Base-by-base conservation (phyloP, 345 rosid species). In the Eucalyptus grandis region DNA sequence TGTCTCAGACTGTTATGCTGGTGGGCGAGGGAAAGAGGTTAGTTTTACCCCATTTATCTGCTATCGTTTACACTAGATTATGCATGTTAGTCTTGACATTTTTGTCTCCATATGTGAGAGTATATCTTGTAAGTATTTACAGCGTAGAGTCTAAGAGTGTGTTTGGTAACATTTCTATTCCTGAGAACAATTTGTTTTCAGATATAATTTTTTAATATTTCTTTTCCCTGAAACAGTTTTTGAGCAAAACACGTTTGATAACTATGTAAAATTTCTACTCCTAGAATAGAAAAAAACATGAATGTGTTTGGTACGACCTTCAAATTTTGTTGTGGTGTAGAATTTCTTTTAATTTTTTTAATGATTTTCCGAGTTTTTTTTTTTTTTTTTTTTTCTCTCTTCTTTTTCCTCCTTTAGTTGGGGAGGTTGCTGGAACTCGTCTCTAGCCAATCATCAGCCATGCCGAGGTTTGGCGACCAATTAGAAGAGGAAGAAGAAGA, bases 1-100 rank as follows among this genome's bases (percentile, higher is more conserved):
- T 17, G 86, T 98, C 88, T 5, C 86, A 2, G 96, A 98, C 88
- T 97, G 99, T 93, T 94, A 94, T 90, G 86, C 44, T 30, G 91
- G 95, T 89, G 98, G 93, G 80, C 92, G 69, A 87, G 98, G 99
- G 87, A 89, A 90, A 37, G 81, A 95, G 96, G 99, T 97, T 86
- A 87, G 92, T 90, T 14, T 30, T 46, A 11, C 34, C 49, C 89
- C 60, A 65, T 92, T 21, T 65, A 12, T 89, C 56, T 22, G 40
- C 72, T 26, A 30, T 69, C 44, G 22, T 77, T 88, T 89, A 7
- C 21, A 11, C 46, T 43, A 56, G 30, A 54, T 27, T 44, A 37
- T n/a, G 46, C 49, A 2, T 54, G 69, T 54, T 87, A 44, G 5
- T 87, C 53, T 87, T 16, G 85, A 77, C 9, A 72, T 77, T 40